Conservation (phyloP, 73 alveolate genomes). For the Paraurostyla sp. region DNA sequence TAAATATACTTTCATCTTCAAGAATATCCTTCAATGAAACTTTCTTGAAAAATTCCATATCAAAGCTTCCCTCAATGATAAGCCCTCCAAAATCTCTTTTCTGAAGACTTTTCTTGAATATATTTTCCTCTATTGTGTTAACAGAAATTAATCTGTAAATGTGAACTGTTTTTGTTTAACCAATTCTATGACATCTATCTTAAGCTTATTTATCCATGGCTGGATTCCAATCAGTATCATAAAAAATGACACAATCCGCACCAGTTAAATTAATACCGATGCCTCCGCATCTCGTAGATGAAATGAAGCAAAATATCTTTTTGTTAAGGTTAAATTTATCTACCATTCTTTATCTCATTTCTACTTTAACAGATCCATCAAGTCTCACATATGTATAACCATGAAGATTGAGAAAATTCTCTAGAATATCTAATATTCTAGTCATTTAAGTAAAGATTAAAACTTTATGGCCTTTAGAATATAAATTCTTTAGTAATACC, state of each 20-base stretch:
- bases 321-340: constrained; percentile 95
- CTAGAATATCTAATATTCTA: constrained; percentile 98
- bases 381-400: constrained; percentile 98
- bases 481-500: constrained; percentile 84
- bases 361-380: constrained; percentile 99
- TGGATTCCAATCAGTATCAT: constrained; percentile 99
- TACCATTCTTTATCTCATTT: constrained; percentile 95
- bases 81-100: constrained; percentile 97
- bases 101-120: constrained; percentile 95
- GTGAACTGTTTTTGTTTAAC: constrained; percentile 99
- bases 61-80: constrained; percentile 96
- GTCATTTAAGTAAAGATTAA: constrained; percentile 98
- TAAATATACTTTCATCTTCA: constrained; percentile 83
- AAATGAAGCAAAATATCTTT: constrained; percentile 97
- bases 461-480: constrained; percentile 90
- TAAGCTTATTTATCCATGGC: constrained; percentile 99
- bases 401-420: constrained; percentile 93
- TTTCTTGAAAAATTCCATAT: constrained; percentile 83
- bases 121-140: constrained; percentile 96
- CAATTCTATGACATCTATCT: constrained; percentile 99
- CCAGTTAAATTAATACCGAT: constrained; percentile 99
- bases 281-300: constrained; percentile 99
- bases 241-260: constrained; percentile 99
- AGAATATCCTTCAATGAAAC: constrained; percentile 82
- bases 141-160: constrained; percentile 97